Percentiles rank a stretch among this genome's conserved stretches.
Evolutionary conservation across 345 rosid genomes (phyloP).

Genomic region (Psidium guajava): DNA sequence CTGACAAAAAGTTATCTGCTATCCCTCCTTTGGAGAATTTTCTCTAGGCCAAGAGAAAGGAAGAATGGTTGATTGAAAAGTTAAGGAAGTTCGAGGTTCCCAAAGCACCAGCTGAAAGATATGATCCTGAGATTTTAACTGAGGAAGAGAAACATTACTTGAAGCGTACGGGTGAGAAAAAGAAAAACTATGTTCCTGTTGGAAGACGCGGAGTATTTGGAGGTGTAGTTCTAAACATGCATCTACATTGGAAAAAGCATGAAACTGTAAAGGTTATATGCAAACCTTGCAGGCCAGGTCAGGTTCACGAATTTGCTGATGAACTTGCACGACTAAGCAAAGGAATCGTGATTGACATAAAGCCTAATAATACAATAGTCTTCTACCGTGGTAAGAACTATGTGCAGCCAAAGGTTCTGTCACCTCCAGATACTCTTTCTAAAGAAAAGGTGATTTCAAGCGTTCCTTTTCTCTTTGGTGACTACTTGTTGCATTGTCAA

Average conservation of each 20-base stretch:
- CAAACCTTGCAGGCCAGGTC: conserved; percentile 80
- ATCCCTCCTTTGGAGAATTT: not conserved
- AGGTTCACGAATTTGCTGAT: conserved; percentile 72
- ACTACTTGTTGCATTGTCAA: not conserved
- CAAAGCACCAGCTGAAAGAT: conserved; percentile 37
- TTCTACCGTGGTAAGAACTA: conserved; percentile 90
- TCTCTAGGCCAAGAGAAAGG: conserved; percentile 73
- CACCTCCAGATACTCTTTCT: conserved; percentile 69
- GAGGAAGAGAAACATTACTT: conserved; percentile 91
- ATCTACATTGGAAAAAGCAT: conserved; percentile 95
- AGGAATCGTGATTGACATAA: conserved; percentile 77
- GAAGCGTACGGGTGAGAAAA: conserved; percentile 88
- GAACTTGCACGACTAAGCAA: conserved; percentile 75
- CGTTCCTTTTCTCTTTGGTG: not conserved
- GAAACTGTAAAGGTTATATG: conserved; percentile 88
- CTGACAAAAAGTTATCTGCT: not conserved
- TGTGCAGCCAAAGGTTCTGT: conserved; percentile 67
- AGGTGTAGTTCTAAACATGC: conserved; percentile 91
- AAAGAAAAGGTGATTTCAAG: conserved; percentile 44
- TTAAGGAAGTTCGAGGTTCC: conserved; percentile 61
- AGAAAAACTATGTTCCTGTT: conserved; percentile 67
- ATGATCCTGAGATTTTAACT: conserved; percentile 79
- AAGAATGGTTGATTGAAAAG: conserved; percentile 86
- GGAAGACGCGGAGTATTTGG: conserved; percentile 97
- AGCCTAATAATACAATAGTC: conserved; percentile 53